Conservation (phyloP, 2,329 filamentous ascomycete genomes). For the Graphilbum sp. region DNA sequence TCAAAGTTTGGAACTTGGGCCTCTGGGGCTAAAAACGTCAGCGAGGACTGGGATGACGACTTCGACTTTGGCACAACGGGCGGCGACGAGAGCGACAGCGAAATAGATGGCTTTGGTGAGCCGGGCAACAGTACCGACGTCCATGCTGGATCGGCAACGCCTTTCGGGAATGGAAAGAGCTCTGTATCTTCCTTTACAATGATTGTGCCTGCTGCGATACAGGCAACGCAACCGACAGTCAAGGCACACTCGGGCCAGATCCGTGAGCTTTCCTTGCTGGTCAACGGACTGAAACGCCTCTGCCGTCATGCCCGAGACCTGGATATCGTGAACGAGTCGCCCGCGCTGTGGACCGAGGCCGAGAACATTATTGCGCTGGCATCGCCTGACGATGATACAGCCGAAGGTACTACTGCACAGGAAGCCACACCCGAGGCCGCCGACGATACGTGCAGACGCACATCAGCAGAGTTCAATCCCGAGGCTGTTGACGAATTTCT, state of each 20-base stretch:
- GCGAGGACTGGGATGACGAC: conserved; percentile 82
- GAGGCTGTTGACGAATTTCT: conserved; percentile 25
- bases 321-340: conserved; percentile 45
- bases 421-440: conserved; percentile 9
- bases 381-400: conserved; percentile 44
- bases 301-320: conserved; percentile 54
- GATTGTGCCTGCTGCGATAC: conserved; percentile 65
- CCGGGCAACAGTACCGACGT: background rate
- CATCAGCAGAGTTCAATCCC: conserved; percentile 22
- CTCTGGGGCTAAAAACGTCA: conserved; percentile 59
- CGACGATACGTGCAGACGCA: conserved; percentile 25
- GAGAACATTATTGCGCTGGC: conserved; percentile 80
- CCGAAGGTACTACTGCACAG: background rate
- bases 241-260: conserved; percentile 74
- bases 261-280: conserved; percentile 61
- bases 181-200: conserved; percentile 30
- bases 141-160: background rate
- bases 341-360: conserved; percentile 59
- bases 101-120: background rate
- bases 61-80: conserved; percentile 53
- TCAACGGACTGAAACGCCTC: conserved; percentile 69
- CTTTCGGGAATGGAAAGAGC: conserved; percentile 16
- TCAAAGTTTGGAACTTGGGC: conserved; percentile 73
- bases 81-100: conserved; percentile 13
- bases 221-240: conserved; percentile 67